Base-by-base conservation (phyloP, 106 monocot species). In the Phalaenopsis equestris region DNA sequence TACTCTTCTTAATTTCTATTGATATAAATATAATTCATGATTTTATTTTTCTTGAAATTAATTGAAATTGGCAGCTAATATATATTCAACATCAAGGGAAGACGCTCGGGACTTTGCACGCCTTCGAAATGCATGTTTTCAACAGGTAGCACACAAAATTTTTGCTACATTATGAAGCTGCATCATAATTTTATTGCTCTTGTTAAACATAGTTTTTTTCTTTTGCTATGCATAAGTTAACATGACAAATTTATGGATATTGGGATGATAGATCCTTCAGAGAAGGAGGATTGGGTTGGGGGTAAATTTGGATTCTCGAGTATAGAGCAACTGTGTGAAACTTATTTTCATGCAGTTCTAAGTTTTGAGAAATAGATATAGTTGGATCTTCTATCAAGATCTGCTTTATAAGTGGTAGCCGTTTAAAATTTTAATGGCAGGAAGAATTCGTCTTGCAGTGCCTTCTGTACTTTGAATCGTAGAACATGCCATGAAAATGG, bases 51-150 rank as follows among this genome's bases (percentile, higher is more conserved):
- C 39, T 67, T 75, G 49, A 37, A 64, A 74, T 18, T 16, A 76
- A 42, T 76, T 49, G 3, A 76, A 75, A 76, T 19, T 75, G 84
- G 21, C 81, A 91, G 89, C 80, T 42, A 77, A 67, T 75, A 78
- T 89, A 55, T 85, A 83, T 81, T 77, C 85, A 43, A 80, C 87
- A 56, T 79, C 82, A 30, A 87, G 87, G 83, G 89, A 81, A 78
- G 91, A 87, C 75, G 87, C 84, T 87, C 87, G 85, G 39, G 87
- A 89, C 82, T 85, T 80, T 61, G 91, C 91, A 36, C 81, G 85
- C 41, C 81, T 89, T 76, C 79, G 83, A 73, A 86, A 91, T 85
- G 80, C 87, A 75, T 89, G 77, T 82, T 85, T 89, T 83, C 87
- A 91, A 61, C 87, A 91, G 85, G 91, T 87, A 86, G 70, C 3